These are phyloP conservation scores for Excoecaria agallocha DNA, from an alignment of 345 rosid genomes.

Conservation along the genomic window DNA sequence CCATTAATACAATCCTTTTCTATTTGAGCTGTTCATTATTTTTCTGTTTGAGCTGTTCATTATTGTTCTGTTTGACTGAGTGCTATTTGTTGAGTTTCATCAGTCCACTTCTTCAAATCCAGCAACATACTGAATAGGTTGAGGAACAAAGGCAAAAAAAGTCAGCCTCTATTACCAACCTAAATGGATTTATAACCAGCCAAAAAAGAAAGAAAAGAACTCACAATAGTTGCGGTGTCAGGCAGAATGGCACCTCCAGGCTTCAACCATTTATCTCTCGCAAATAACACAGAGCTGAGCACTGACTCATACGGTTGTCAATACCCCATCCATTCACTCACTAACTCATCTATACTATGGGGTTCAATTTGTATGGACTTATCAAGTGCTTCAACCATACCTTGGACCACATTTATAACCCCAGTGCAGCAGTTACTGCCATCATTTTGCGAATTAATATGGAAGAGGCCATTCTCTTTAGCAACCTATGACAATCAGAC, in stretches of 20 bases:
- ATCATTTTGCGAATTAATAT: conserved; percentile 29
- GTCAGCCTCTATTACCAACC: no score
- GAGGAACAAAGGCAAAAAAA: conserved; percentile 11
- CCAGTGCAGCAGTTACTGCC: conserved; percentile 31
- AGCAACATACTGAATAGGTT: conserved; percentile 75
- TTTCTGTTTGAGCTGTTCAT: no score
- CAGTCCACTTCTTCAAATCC: conserved; percentile 88
- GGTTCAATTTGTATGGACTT: conserved; percentile 58
- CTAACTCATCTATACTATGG: conserved; percentile 66
- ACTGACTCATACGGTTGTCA: conserved; percentile 89
- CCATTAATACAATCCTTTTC: no score
- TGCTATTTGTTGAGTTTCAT: no score
- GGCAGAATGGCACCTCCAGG: conserved; percentile 99
- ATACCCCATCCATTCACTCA: conserved; percentile 99
- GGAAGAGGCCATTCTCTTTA: conserved; percentile 62
- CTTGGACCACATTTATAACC: conserved; percentile 69
- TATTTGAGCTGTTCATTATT: no score
- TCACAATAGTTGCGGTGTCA: conserved; percentile 88
- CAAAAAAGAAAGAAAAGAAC: conserved; percentile 20
- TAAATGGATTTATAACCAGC: no score
- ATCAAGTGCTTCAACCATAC: conserved; percentile 85
- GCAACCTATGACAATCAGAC: conserved; percentile 61
- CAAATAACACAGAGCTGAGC: conserved; percentile 88
- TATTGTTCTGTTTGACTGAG: no score
- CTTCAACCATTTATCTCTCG: conserved; percentile 93